Base-by-base conservation (phyloP, 208 protist species). In the Trypanosoma brucei region DNA sequence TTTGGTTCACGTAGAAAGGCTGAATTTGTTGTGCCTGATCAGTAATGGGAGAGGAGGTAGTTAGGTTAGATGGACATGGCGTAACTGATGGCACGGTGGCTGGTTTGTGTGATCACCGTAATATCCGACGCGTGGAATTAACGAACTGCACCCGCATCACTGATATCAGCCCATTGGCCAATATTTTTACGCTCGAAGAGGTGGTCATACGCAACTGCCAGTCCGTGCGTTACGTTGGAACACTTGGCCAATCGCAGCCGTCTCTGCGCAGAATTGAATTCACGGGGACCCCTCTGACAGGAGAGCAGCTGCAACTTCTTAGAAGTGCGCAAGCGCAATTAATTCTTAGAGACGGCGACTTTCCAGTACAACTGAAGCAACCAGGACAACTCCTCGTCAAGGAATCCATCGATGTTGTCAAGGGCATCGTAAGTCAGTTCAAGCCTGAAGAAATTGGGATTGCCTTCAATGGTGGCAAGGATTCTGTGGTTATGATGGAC, bases 391-490 rank as follows among this genome's bases (percentile, higher is more conserved):
- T 42, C 3, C 58, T 68, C 44, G 65, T 68, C 2, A 70, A 65
- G 48, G 44, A 45, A n/a, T 68, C 65, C 31, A 60, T 79, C 36
- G 62, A 66, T 22, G 64, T 92, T 8, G 83, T 93, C 38, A 62
- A 65, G 22, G 49, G 79, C 36, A 65, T 76, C 9, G 79, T 75
- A 22, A 45, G 48, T 0, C 42, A 59, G 36, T 81, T 77, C 55
- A 68, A 62, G 2, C 58, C 68, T 5, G 56, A 90, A 3, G 53
- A 79, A 5, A 91, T 96, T 59, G 83, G 82, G 30, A 68, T 97
- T 60, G 84, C 84, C 38, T 97, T 97, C 65, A 97, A 97, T 59
- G 92, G 85, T 14, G 92, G 92, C 7, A 97, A 97, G 49, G 92
- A 97, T 72, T 87, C 80, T 50, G 86, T 95, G 1, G 85, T 92